Evolutionary conservation across 306 rosid species (phyloP), one percentile per base, ranked within the genome.

Genomic region (Begonia fuchsioides): DNA sequence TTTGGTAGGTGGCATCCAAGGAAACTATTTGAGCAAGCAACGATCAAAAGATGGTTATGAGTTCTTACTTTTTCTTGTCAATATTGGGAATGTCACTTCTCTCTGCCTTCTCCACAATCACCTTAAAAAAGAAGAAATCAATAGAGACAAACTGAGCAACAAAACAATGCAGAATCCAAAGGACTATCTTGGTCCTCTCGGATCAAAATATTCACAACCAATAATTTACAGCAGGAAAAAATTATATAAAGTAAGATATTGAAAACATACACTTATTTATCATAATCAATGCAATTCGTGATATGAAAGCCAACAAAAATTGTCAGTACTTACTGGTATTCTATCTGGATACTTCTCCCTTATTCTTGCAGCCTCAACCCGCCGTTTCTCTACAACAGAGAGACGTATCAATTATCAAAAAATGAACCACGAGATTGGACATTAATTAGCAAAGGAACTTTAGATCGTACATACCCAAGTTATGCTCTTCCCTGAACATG

Each of bases 51-150:
- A 5, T 26, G 32, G 32, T 26, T 5, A 17, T 12, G 32, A 54
- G 17, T 15, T 26, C 46, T 54, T 66, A 70, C 81, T 75, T 75
- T 63, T 75, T 75, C 65, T 70, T 66, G 51, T 75, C 76, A 50
- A 75, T 70, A 49, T 59, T 59, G 44, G 80, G 76, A 70, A 74
- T 69, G 41, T 74, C 76, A 26, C 76, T 69, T 74, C 73, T 56
- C 38, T 56, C 61, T 2, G 61, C 61, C 61, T 56, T 56, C 61
- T 56, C 61, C 44, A 56, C 61, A 35, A 56, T 56, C 47, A 56
- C 61, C 61, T 56, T 10, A 13, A 44, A 26, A 26, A 26, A 26
- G 13, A 17, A 17, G 9, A 55, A 55, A 48, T 26, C 17, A 56
- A 32, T 44, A 38, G 15, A 56, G 45, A 56, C 15, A 26, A 26